These are phyloP conservation scores for Talaromyces piceae DNA, from an alignment of 2,329 filamentous ascomycete genomes.

Conservation along the genomic window DNA sequence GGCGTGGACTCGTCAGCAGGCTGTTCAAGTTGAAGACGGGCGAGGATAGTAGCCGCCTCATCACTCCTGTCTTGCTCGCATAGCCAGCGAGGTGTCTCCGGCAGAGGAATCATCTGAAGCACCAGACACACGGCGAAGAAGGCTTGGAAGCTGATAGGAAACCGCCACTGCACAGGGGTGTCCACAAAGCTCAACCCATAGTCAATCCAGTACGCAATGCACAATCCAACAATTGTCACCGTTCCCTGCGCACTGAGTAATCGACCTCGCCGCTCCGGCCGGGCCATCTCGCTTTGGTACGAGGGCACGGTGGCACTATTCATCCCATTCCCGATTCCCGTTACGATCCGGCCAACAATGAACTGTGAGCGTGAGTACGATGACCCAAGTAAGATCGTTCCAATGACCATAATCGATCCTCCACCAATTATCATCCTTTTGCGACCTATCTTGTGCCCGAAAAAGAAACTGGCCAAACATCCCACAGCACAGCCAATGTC, in stretches of 20 bases:
- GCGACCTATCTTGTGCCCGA: slow-evolving; percentile 38
- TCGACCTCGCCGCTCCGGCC: neutral
- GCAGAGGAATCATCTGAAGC: slow-evolving; percentile 27
- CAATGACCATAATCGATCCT: slow-evolving; percentile 38
- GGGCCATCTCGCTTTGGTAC: slow-evolving; percentile 4
- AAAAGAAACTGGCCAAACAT: slow-evolving; percentile 25
- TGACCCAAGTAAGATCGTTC: slow-evolving; percentile 35
- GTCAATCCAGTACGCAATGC: slow-evolving; percentile 43
- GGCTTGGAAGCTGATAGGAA: slow-evolving; percentile 38
- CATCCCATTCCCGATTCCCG: slow-evolving; percentile 32
- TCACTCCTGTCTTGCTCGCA: slow-evolving; percentile 21
- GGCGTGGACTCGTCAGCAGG: slow-evolving; percentile 12
- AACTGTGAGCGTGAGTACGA: slow-evolving; percentile 37
- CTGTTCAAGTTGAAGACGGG: slow-evolving; percentile 17
- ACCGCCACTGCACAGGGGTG: slow-evolving; percentile 34
- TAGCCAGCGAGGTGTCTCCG: slow-evolving; percentile 33
- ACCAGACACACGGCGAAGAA: slow-evolving; percentile 34
- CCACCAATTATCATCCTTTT: slow-evolving; percentile 37
- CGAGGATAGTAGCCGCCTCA: slow-evolving; percentile 22
- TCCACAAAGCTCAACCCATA: slow-evolving; percentile 17
- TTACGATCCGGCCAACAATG: slow-evolving; percentile 41
- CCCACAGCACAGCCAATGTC: slow-evolving; percentile 27
- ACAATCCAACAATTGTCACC: slow-evolving; percentile 33
- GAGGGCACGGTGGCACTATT: slow-evolving; percentile 1
- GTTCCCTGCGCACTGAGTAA: slow-evolving; percentile 21